Evolutionary conservation across 1,139 yeast genomes (phyloP).

Genomic region (Pichia sp.): DNA sequence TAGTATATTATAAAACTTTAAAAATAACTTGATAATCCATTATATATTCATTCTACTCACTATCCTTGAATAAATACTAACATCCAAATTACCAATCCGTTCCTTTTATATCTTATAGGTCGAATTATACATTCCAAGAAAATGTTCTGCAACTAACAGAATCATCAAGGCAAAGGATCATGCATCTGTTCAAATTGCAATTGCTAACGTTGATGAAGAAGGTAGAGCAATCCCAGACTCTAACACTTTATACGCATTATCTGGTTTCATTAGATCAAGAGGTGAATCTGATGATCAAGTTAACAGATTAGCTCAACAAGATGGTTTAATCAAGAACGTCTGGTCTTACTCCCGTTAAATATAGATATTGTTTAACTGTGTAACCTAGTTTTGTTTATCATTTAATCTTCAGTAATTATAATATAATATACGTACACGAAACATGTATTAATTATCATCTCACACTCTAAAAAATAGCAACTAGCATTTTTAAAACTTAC

Average conservation of each 20-base stretch:
- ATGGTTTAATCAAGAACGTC: conserved; percentile 97
- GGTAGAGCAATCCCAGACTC: conserved; percentile 94
- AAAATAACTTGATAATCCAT: too few species aligned
- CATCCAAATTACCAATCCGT: background rate
- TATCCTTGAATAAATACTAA: conserved; percentile 6
- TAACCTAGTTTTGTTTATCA: background rate
- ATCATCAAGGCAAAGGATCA: conserved; percentile 99
- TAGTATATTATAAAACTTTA: too few species aligned
- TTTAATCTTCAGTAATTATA: background rate
- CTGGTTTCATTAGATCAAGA: conserved; percentile 87
- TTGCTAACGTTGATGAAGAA: conserved; percentile 84
- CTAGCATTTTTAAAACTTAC: background rate
- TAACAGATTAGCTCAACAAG: conserved; percentile 99
- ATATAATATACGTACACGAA: background rate
- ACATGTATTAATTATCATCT: too few species aligned
- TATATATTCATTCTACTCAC: background rate
- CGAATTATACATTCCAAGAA: conserved; percentile 99
- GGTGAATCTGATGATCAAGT: conserved; percentile 98
- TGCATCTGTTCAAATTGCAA: conserved; percentile 93
- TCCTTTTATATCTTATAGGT: conserved; percentile 46
- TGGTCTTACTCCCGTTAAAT: conserved; percentile 98
- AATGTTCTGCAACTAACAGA: conserved; percentile 99
- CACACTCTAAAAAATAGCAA: too few species aligned
- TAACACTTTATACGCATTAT: conserved; percentile 91
- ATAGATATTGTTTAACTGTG: background rate